A percentile compares a stretch with the other conserved stretches of the same genome.
Conservation (phyloP, 2,329 filamentous ascomycete genomes). For the Xylogone sp. region DNA sequence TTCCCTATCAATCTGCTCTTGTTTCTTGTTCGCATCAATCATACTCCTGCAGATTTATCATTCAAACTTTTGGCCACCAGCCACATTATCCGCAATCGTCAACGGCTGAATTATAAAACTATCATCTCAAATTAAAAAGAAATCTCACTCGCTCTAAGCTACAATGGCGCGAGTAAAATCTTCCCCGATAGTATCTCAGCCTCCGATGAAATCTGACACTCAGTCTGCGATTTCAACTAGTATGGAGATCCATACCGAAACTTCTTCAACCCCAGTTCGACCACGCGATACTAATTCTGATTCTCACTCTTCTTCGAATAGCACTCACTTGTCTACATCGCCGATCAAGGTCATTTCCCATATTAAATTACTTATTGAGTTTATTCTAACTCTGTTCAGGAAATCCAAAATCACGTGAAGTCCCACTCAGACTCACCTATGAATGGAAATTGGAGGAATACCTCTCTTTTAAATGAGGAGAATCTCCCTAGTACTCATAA, state of each 20-base stretch:
- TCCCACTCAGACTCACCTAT: conserved; percentile 10
- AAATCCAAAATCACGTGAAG: conserved; percentile 25
- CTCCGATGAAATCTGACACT: neutral
- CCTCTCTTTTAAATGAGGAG: neutral
- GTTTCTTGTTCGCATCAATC: neutral
- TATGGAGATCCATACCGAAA: neutral
- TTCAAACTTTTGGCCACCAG: neutral
- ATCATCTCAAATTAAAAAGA: neutral
- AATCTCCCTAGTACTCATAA: neutral
- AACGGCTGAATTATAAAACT: neutral
- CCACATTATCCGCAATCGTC: neutral
- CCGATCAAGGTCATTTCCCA: conserved; percentile 6
- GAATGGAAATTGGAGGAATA: neutral
- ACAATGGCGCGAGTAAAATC: conserved; percentile 12
- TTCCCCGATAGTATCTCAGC: neutral
- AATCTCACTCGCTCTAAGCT: neutral
- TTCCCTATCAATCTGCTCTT: neutral
- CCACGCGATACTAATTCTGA: neutral
- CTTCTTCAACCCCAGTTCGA: neutral
- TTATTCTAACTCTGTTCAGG: conserved; percentile 18
- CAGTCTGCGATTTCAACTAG: neutral
- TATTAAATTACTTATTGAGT: neutral
- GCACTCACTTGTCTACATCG: conserved; percentile 7
- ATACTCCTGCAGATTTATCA: neutral
- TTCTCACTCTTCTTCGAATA: conserved; percentile 1